Conservation (phyloP, 2,329 filamentous ascomycete species). For the Arthroderma uncinatum region DNA sequence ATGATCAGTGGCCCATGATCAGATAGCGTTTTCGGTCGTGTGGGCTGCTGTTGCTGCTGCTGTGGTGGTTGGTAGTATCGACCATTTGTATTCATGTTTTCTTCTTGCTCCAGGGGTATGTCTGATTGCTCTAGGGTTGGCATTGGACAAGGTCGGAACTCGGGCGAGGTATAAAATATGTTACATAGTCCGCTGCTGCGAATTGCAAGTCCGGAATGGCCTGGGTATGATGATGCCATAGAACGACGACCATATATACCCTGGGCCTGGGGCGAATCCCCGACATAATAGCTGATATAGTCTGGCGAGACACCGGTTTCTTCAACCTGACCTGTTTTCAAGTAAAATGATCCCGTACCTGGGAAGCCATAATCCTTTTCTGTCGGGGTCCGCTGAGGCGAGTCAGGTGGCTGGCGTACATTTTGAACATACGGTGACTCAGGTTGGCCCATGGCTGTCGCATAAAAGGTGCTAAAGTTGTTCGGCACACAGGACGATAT, state of each 20-base stretch:
- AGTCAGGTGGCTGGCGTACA: conserved; percentile 24
- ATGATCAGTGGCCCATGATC: conserved; percentile 37
- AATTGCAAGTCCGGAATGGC: conserved; percentile 30
- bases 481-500: conserved; percentile 23
- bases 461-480: conserved; percentile 25
- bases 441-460: conserved; percentile 20
- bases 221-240: conserved; percentile 29
- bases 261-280: conserved; percentile 34
- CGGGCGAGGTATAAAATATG: conserved; percentile 23
- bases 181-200: conserved; percentile 30
- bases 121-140: conserved; percentile 15
- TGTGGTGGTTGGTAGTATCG: conserved; percentile 3
- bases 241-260: conserved; percentile 29
- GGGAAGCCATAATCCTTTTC: conserved; percentile 26
- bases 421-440: conserved; percentile 24
- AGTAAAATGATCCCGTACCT: conserved; percentile 25
- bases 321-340: conserved; percentile 26
- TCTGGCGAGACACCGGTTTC: conserved; percentile 31
- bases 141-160: conserved; percentile 23
- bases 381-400: conserved; percentile 24
- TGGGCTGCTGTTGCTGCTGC: conserved; percentile 4
- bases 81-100: conserved; percentile 10
- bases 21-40: conserved; percentile 13
- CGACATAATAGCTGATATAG: conserved; percentile 38
- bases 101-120: conserved; percentile 16